Evolutionary conservation across 208 protist species (phyloP).

Genomic region (Wallacemonas sp.): DNA sequence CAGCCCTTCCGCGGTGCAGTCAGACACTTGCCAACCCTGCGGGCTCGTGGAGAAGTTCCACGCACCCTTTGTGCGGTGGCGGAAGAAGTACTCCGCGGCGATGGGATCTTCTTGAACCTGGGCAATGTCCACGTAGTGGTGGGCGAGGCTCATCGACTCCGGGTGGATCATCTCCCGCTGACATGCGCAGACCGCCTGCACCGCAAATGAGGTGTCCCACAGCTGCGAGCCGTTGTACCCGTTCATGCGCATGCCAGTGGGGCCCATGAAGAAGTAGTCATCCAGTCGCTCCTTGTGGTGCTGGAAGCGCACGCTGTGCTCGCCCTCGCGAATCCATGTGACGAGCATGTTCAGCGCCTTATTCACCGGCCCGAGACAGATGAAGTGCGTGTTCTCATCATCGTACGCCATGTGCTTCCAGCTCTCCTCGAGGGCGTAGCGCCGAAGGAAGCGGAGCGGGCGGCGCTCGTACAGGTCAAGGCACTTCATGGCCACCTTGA

Average conservation of each 20-base stretch:
- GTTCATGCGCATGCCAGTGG: slow-evolving; percentile 96
- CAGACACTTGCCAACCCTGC: slow-evolving; percentile 96
- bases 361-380: slow-evolving; percentile 96
- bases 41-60: slow-evolving; percentile 97
- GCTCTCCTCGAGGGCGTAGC: slow-evolving; percentile 68
- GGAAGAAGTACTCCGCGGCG: slow-evolving; percentile 83
- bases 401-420: slow-evolving; percentile 94
- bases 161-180: slow-evolving; percentile 58
- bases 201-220: slow-evolving; percentile 97
- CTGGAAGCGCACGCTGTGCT: slow-evolving; percentile 76
- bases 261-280: slow-evolving; percentile 96
- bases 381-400: slow-evolving; percentile 95
- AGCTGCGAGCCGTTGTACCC: slow-evolving; percentile 98
- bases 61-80: slow-evolving; percentile 94
- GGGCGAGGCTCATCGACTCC: slow-evolving; percentile 75
- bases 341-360: slow-evolving; percentile 96
- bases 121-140: slow-evolving; percentile 91
- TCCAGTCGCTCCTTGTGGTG: slow-evolving; percentile 86
- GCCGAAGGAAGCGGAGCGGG: slow-evolving; percentile 70
- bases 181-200: slow-evolving; percentile 93
- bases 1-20: slow-evolving; percentile 97
- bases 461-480: slow-evolving; percentile 84
- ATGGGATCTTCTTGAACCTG: slow-evolving; percentile 93
- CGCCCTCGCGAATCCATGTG: slow-evolving; percentile 91
- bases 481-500: slow-evolving; percentile 41